Evolutionary conservation across 208 protist genomes (phyloP), one percentile per base, ranked within the genome.

Genomic region (Strigomonas culicis): DNA sequence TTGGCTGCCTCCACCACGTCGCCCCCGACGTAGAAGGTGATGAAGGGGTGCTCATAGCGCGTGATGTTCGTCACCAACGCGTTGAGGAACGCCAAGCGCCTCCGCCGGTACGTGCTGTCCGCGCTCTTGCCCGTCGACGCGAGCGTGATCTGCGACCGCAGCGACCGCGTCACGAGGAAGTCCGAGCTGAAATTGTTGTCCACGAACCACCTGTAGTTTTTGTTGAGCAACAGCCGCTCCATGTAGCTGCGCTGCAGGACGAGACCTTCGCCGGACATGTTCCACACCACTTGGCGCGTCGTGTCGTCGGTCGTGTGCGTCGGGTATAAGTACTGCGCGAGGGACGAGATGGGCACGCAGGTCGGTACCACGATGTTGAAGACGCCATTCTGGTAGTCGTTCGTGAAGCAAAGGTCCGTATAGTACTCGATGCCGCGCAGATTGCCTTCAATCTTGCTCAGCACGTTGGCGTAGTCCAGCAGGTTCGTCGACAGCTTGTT

Each of bases 141-240:
- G 34, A 84, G 66, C 19, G 70, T 69, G 50, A 80, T 74, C 44
- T 75, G 58, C 13, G 71, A 68, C 31, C 80, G 72, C 51, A 83
- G 27, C 50, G 74, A 59, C 11, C 53, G 50, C 34, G 70, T 63
- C 4, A 59, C 30, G 4, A 44, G 69, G 51, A 80, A 74, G 15
- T 61, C 21, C 11, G 74, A 50, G 3, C 73, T 72, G 61, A 84
- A 78, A 44, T 74, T 70, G n/a, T 34, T 49, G 66, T 89, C 83
- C 10, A 80, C 63, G 64, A 82, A 89, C 79, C 79, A 89, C 8
- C 49, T 34, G 55, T 74, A 72, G 68, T 59, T 84, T 4, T 73
- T 74, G 31, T 77, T 84, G n/a, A 47, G 39, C 27, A 75, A 68
- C 10, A 86, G 17, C 11, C 74, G 65, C 15, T 47, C 60, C 19